phyloP scores from a whole-genome alignment of 345 rosid genomes.

The Euphorbia tirucalli region DNA sequence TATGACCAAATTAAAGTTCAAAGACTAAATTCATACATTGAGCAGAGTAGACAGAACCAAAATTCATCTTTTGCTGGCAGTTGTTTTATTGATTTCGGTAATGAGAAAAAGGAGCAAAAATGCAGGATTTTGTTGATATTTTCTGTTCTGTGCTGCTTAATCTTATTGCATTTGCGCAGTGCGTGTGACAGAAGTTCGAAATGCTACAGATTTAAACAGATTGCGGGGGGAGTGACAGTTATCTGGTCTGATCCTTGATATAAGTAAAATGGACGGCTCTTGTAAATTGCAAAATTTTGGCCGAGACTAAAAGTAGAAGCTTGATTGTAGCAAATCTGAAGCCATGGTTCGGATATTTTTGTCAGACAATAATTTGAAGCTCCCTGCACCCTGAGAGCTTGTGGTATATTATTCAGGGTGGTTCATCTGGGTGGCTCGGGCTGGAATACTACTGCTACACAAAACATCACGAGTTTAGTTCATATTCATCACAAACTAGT shows the following conservation, averaged over 20 bases:
- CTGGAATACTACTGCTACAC: background rate
- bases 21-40: no score
- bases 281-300: background rate
- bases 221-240: conserved; percentile 4
- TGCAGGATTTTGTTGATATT: no score
- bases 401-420: background rate
- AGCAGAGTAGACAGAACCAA: no score
- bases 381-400: no score
- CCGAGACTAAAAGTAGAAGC: background rate
- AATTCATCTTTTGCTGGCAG: no score
- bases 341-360: background rate
- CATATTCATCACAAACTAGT: background rate
- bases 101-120: no score
- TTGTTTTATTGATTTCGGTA: no score
- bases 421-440: background rate
- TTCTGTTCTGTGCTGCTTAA: background rate
- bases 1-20: no score
- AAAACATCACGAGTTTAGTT: background rate
- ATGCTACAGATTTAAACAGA: conserved; percentile 1
- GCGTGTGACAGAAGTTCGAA: conserved; percentile 13
- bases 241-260: conserved; percentile 20
- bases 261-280: conserved; percentile 12
- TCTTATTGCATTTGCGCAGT: conserved; percentile 5
- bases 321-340: background rate
- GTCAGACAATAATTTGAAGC: background rate